Base-by-base conservation (phyloP, 2,329 filamentous ascomycete genomes). In the Nothomitra cinnamomea region DNA sequence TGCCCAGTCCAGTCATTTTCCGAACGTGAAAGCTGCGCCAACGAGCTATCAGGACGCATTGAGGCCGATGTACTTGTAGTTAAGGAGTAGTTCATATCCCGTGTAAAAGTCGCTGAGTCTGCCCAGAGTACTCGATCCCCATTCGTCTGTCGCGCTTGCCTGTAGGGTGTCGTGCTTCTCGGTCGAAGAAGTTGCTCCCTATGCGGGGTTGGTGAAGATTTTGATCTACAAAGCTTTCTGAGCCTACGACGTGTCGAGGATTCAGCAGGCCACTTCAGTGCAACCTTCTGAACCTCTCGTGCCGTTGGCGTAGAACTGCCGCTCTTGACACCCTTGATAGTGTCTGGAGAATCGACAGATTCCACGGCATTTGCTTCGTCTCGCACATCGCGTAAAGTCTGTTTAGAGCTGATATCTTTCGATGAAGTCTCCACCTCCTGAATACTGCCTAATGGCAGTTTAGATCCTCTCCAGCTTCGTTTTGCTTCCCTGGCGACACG, bases 151-250 rank as follows among this genome's bases (percentile, higher is more conserved):
- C 32, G 59, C 58, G 10, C 61, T 60, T 13, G 62, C 45, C 50
- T 61, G 60, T 64, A 60, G 2, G 79, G 79, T 22, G 78, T 80
- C 10, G 79, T 79, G 53, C 75, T 82, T 52, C 78, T 71, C 38
- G 72, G 75, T 57, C 74, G 72, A 57, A 82, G 68, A 59, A 82
- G 69, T 56, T 79, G 73, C 61, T 81, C 77, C 61, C 82, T 82
- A 60, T 82, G 78, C 19, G 78, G 77, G 36, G 78, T 75, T 51
- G 82, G 74, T 5, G 72, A 76, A 55, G 79, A 77, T 60, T 79
- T 79, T 57, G 73, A 70, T 62, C 76, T 79, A 63, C 78, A 80
- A 15, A 83, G 65, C 50, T 75, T 68, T 57, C 80, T 75, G 22
- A 83, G 65, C 56, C 78, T 69, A 57, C 72, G 71, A 53, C 79